A percentile compares a stretch with the other conserved stretches of the same genome.
Evolutionary conservation across 2,329 filamentous ascomycete genomes (phyloP).

Genomic region (Alternaria rosae): DNA sequence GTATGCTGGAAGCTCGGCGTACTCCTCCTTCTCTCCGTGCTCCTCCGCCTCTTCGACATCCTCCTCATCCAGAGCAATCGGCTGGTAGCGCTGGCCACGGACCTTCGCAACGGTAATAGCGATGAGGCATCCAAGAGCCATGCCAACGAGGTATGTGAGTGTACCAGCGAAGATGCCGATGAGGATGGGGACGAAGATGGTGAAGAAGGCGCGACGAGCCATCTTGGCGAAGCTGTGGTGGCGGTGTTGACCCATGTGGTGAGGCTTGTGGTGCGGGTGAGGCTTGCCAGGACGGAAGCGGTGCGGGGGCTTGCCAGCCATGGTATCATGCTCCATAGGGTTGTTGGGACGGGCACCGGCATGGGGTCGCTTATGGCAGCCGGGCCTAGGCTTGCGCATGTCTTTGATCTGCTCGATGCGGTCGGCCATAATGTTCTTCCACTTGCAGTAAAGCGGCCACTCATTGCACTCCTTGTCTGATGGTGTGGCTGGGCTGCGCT

Average conservation of each 20-base stretch:
- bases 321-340: slow-evolving; percentile 41
- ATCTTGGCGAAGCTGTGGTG: slow-evolving; percentile 42
- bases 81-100: slow-evolving; percentile 54
- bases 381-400: slow-evolving; percentile 41
- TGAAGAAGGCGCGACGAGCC: slow-evolving; percentile 62
- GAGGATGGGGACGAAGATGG: slow-evolving; percentile 72
- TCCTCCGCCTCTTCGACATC: slow-evolving; percentile 37
- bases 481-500: slow-evolving; percentile 27
- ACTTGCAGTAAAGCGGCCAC: slow-evolving; percentile 53
- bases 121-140: slow-evolving; percentile 69
- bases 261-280: slow-evolving; percentile 32
- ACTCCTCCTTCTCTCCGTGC: slow-evolving; percentile 42
- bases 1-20: slow-evolving; percentile 45
- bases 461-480: slow-evolving; percentile 44
- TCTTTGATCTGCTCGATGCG: slow-evolving; percentile 46
- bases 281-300: slow-evolving; percentile 40
- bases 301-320: slow-evolving; percentile 45
- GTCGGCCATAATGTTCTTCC: slow-evolving; percentile 49
- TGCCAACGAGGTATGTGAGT: slow-evolving; percentile 70
- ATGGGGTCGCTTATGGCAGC: slow-evolving; percentile 44
- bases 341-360: slow-evolving; percentile 25
- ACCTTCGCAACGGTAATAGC: slow-evolving; percentile 66
- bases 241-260: slow-evolving; percentile 29
- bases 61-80: slow-evolving; percentile 43
- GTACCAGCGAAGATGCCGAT: slow-evolving; percentile 74